phyloP scores from a whole-genome alignment of 2,329 filamentous ascomycete genomes.

The Sclerotinia spermophila region DNA sequence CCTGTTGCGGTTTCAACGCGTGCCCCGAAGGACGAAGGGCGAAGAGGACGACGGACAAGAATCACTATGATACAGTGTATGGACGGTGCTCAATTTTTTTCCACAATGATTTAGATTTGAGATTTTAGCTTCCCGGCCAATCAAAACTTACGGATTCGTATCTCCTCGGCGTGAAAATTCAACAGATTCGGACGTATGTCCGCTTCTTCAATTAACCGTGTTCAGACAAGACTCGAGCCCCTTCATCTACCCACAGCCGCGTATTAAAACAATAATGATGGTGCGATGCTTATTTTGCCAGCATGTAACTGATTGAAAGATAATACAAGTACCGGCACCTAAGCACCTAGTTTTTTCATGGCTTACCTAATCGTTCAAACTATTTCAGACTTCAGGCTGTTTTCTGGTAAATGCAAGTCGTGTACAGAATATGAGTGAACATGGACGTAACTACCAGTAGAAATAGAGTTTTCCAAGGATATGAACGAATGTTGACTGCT shows the following conservation, averaged over 20 bases:
- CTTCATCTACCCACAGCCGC: neutral
- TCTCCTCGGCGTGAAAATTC: neutral
- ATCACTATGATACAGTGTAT: neutral
- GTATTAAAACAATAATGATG: too few relatives aligned
- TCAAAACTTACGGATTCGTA: neutral
- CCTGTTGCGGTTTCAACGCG: neutral
- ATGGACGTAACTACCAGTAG: neutral
- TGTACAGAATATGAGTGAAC: neutral
- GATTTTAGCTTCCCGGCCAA: neutral
- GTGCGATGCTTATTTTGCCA: too few relatives aligned
- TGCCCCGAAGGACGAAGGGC: neutral
- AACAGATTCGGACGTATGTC: neutral
- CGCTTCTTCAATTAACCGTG: neutral
- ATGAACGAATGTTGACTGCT: neutral
- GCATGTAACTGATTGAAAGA: neutral
- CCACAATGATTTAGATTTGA: neutral
- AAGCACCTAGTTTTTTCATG: neutral
- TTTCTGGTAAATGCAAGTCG: neutral
- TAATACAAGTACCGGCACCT: neutral
- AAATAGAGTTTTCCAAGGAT: neutral
- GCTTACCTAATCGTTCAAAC: neutral
- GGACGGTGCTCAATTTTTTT: neutral
- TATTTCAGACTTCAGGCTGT: neutral
- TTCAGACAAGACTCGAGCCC: neutral
- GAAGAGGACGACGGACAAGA: neutral